Evolutionary conservation across 257 asterid genomes (phyloP).

Genomic region (Dorcoceras hygrometricum): DNA sequence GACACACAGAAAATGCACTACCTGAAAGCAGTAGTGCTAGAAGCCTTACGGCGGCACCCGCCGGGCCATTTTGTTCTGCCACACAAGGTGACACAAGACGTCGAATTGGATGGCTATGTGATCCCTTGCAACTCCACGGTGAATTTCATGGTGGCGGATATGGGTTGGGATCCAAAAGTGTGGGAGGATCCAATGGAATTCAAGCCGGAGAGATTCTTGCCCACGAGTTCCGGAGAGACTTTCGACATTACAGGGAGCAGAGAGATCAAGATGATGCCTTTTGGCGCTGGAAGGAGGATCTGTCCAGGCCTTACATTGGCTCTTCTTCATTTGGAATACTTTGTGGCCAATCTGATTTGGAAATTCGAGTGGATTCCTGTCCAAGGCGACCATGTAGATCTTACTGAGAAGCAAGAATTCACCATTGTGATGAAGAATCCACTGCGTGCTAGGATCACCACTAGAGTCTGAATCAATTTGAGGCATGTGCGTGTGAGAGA

Average conservation of each 20-base stretch:
- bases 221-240: background rate
- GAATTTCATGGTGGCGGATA: constrained; percentile 36
- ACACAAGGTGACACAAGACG: constrained; percentile 29
- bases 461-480: too few species aligned
- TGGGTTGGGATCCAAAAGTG: constrained; percentile 37
- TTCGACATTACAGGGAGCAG: constrained; percentile 30
- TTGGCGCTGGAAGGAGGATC: constrained; percentile 37
- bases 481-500: background rate
- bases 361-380: constrained; percentile 26
- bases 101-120: constrained; percentile 26
- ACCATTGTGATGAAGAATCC: too few species aligned
- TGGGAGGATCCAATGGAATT: constrained; percentile 39
- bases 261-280: constrained; percentile 43
- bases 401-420: constrained; percentile 16
- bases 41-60: constrained; percentile 35
- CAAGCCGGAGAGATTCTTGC: constrained; percentile 34
- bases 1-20: constrained; percentile 1
- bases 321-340: constrained; percentile 25
- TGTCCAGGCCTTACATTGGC: constrained; percentile 28
- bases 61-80: constrained; percentile 39
- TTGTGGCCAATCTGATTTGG: constrained; percentile 39
- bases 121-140: constrained; percentile 27
- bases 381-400: constrained; percentile 28
- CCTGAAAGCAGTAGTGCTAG: constrained; percentile 30
- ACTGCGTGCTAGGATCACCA: too few species aligned